These are phyloP conservation scores for Stemphylium beticola DNA, from an alignment of 2,329 filamentous ascomycete genomes.

Conservation along the genomic window DNA sequence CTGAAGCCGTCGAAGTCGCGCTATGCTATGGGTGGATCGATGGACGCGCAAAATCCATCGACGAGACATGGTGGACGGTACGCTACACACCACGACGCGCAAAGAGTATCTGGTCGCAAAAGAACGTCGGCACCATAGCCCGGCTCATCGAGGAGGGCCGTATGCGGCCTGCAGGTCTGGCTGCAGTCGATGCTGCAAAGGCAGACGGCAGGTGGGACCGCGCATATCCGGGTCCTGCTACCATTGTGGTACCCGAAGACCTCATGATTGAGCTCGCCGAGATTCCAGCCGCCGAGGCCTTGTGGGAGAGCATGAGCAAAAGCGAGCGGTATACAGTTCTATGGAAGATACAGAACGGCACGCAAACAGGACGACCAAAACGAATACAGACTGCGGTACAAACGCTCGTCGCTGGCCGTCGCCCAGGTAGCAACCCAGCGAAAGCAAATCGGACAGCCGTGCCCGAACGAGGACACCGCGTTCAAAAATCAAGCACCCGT, in stretches of 20 bases:
- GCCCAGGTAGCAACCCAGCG: background rate
- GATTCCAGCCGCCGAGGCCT: slow-evolving; percentile 45
- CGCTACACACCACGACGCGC: slow-evolving; percentile 64
- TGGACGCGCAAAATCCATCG: slow-evolving; percentile 57
- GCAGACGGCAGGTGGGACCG: slow-evolving; percentile 64
- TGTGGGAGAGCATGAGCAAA: slow-evolving; percentile 55
- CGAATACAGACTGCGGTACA: slow-evolving; percentile 54
- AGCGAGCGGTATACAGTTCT: slow-evolving; percentile 57
- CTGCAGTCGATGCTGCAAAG: slow-evolving; percentile 62
- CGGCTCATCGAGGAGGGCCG: slow-evolving; percentile 54
- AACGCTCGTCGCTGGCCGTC: slow-evolving; percentile 9
- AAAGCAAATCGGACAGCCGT: background rate
- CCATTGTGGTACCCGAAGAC: slow-evolving; percentile 57
- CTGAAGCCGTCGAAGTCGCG: slow-evolving; percentile 62
- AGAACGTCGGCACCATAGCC: slow-evolving; percentile 62
- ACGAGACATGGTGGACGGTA: slow-evolving; percentile 59
- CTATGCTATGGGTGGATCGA: slow-evolving; percentile 71
- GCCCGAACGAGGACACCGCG: background rate
- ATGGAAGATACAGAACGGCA: slow-evolving; percentile 53
- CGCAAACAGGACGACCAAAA: slow-evolving; percentile 34
- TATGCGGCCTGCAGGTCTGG: slow-evolving; percentile 58
- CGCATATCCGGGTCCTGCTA: slow-evolving; percentile 61
- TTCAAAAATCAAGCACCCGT: background rate
- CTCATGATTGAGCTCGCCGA: slow-evolving; percentile 54
- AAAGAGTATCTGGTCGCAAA: slow-evolving; percentile 64